Percentiles rank a stretch among this genome's conserved stretches.
Evolutionary conservation across 1,284 basidiomycete species (phyloP).

Genomic region (Cutaneotrichosporon daszewskae): DNA sequence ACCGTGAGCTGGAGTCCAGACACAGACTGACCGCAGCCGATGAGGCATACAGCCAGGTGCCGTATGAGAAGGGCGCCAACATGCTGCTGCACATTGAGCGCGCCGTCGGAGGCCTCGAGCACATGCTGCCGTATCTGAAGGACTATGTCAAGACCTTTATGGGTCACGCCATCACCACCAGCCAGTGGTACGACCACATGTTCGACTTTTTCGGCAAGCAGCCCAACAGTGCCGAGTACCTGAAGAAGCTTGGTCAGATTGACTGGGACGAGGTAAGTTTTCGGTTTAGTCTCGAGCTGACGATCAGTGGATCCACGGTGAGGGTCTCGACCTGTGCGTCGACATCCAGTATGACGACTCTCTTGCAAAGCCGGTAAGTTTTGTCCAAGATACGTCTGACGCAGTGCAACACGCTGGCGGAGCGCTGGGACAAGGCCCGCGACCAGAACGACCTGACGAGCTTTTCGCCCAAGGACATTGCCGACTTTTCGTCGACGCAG

Average conservation of each 20-base stretch:
- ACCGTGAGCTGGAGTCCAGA: constrained; percentile 16
- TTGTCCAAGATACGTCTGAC: constrained; percentile 3
- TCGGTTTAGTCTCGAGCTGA: too few relatives aligned
- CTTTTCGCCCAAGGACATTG: constrained; percentile 42
- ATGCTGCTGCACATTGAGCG: constrained; percentile 66
- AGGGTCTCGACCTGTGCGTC: constrained; percentile 70
- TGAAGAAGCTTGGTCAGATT: constrained; percentile 64
- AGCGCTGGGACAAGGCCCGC: constrained; percentile 69
- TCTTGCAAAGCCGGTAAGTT: constrained; percentile 56
- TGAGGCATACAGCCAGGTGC: constrained; percentile 64
- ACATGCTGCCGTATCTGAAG: constrained; percentile 75
- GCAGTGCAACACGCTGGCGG: constrained; percentile 58
- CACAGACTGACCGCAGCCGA: constrained; percentile 53
- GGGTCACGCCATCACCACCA: constrained; percentile 76
- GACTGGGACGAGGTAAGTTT: constrained; percentile 64
- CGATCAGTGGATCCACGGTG: constrained; percentile 70
- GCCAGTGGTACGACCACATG: constrained; percentile 81
- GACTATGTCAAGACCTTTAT: constrained; percentile 48
- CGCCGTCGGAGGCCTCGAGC: constrained; percentile 77
- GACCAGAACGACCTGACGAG: constrained; percentile 43
- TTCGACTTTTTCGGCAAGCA: constrained; percentile 63
- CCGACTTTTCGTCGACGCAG: constrained; percentile 40
- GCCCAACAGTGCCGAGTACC: constrained; percentile 58
- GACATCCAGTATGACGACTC: constrained; percentile 76
- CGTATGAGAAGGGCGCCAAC: constrained; percentile 72